These are phyloP conservation scores for Pleurotus djamor DNA, from an alignment of 768 basidiomycete species.

Conservation along the genomic window DNA sequence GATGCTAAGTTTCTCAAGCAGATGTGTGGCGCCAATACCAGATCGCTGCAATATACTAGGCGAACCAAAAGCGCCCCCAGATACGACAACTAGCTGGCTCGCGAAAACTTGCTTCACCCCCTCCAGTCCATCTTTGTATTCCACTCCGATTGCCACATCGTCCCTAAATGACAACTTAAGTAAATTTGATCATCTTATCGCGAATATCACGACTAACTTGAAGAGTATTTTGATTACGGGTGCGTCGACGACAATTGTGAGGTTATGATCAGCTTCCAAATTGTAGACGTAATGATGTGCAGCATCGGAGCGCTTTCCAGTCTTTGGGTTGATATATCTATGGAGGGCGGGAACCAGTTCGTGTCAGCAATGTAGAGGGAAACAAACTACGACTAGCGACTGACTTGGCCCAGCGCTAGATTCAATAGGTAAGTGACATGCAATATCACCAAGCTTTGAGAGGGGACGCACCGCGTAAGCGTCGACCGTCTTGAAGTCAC, in stretches of 20 bases:
- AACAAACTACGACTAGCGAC: not conserved
- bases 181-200: too few species aligned
- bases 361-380: not conserved
- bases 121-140: conserved; percentile 8
- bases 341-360: too few species aligned
- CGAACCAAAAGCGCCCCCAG: not conserved
- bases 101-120: not conserved
- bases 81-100: not conserved
- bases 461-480: not conserved
- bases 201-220: too few species aligned
- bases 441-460: not conserved
- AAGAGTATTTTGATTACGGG: not conserved
- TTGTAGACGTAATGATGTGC: conserved; percentile 4
- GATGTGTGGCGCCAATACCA: not conserved
- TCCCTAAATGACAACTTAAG: not conserved
- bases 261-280: not conserved
- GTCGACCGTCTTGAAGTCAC: not conserved
- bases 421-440: not conserved
- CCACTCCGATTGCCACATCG: not conserved
- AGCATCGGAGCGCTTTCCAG: not conserved
- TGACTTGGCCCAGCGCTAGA: not conserved
- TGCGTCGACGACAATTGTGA: not conserved
- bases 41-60: conserved; percentile 1
- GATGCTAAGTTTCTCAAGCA: not conserved
- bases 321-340: too few species aligned